Evolutionary conservation across 2,329 filamentous ascomycete genomes (phyloP), one percentile per base, ranked within the genome.

Genomic region (Trichophyton verrucosum): DNA sequence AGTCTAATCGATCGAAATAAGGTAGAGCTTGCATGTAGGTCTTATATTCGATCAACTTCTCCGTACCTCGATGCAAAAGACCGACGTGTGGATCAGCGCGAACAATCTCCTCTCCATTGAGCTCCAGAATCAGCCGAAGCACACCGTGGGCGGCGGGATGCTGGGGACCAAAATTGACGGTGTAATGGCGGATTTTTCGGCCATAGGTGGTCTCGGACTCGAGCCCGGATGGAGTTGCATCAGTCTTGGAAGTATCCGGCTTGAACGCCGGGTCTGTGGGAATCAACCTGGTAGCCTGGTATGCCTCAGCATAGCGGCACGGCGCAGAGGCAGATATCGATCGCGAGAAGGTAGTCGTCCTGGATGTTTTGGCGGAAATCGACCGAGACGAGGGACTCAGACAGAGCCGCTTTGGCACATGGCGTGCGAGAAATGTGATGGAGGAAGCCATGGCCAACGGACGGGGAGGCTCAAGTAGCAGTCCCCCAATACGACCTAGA

Each of bases 1-100:
- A 99, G 78, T 99, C 94, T 75, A 99, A 82, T 69, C 94, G 90
- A 78, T 99, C 94, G 74, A 99, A 99, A 81, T 99, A 99, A 61
- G 94, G 94, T 72, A 99, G 81, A 61, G 94, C 94, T 81, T 99
- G 94, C 72, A 97, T 83, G 74, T 99, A 99, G 69, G 92, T 96
- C 83, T 96, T 96, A 84, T 99, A 99, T 82, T 99, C 94, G 78
- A 97, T 97, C 78, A 99, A 85, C 83, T 99, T 99, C 82, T 99
- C 94, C 65, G 94, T 99, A 68, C 94, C 94, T 70, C 94, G 86
- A 77, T 99, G 94, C 71, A 99, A 83, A 75, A 99, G 80, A 62
- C 94, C 94, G 70, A 99, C 92, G 78, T 99, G 94, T 55, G 94
- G 94, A 76, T 99, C 94, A 66, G 91, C 88, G 73, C 94, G 89